Evolutionary conservation across 495 filamentous ascomycete genomes (phyloP).

Genomic region (Darksidea phi): DNA sequence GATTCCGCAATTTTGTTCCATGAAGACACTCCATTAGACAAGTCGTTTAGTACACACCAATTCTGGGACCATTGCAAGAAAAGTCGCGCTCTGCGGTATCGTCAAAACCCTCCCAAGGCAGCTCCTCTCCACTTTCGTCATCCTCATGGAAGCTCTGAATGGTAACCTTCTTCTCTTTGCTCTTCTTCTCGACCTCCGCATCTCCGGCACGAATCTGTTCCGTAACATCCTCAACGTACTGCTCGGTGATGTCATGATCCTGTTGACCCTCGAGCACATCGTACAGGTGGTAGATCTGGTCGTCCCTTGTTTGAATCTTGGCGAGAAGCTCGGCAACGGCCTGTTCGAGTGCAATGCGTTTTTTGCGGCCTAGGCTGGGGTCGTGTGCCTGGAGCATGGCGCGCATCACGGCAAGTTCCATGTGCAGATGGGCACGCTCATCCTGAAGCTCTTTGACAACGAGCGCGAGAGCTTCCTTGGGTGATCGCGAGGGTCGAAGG

Average conservation of each 20-base stretch:
- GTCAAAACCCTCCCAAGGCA: conserved; percentile 37
- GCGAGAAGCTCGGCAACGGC: conserved; percentile 64
- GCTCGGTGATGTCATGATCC: conserved; percentile 59
- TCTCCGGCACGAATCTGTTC: conserved; percentile 55
- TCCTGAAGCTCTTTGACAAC: conserved; percentile 79
- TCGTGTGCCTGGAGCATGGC: conserved; percentile 66
- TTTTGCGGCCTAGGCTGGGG: conserved; percentile 63
- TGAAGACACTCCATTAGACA: background rate
- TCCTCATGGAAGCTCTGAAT: conserved; percentile 33
- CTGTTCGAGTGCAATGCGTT: conserved; percentile 61
- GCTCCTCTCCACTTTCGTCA: conserved; percentile 25
- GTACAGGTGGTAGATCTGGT: conserved; percentile 84
- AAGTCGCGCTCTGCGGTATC: conserved; percentile 10
- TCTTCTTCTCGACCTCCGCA: conserved; percentile 28
- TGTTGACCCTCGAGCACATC: conserved; percentile 87
- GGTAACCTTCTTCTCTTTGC: conserved; percentile 31
- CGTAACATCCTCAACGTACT: conserved; percentile 68
- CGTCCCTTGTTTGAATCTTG: conserved; percentile 73
- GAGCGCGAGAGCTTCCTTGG: conserved; percentile 71
- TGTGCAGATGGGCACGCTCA: conserved; percentile 77
- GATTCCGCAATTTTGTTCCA: background rate
- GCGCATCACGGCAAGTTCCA: conserved; percentile 60
- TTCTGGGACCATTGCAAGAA: background rate
- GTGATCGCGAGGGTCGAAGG: conserved; percentile 71
- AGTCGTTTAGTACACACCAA: conserved; percentile 8